These are phyloP conservation scores for Kockovaella imperatae DNA, from an alignment of 768 basidiomycete species.

Conservation along the genomic window DNA sequence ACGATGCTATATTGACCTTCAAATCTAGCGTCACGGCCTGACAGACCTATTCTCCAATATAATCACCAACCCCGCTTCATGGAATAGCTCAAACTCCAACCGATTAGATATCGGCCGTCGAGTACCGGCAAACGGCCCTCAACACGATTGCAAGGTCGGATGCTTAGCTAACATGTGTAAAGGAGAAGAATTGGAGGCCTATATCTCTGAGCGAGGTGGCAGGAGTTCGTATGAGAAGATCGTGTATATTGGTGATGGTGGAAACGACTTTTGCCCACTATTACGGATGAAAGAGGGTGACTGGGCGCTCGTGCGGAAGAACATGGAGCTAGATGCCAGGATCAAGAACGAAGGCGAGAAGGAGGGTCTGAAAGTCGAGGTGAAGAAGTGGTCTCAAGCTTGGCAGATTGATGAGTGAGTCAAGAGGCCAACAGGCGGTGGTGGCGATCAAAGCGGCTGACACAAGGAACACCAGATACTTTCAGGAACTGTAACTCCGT, in stretches of 20 bases:
- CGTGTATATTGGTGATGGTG: conserved; percentile 87
- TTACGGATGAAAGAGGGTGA: conserved; percentile 75
- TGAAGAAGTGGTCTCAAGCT: conserved; percentile 83
- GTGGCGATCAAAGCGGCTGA: not conserved
- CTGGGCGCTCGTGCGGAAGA: conserved; percentile 66
- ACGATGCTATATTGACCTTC: not conserved
- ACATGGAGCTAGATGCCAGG: conserved; percentile 68
- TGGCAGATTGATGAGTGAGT: conserved; percentile 85
- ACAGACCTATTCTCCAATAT: conserved; percentile 68
- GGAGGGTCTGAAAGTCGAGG: conserved; percentile 60
- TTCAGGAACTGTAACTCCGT: conserved; percentile 9
- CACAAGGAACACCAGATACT: conserved; percentile 2
- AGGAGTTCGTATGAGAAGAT: conserved; percentile 60
- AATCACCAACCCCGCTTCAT: conserved; percentile 86
- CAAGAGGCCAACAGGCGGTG: not conserved
- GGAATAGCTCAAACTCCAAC: conserved; percentile 57
- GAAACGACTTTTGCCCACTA: conserved; percentile 91
- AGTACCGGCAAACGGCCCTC: conserved; percentile 65
- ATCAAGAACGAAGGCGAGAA: conserved; percentile 63
- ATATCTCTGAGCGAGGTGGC: conserved; percentile 56
- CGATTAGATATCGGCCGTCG: conserved; percentile 64
- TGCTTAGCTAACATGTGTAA: conserved; percentile 99
- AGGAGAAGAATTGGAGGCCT: conserved; percentile 87
- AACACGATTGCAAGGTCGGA: conserved; percentile 76
- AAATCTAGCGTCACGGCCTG: conserved; percentile 62